Evolutionary conservation across 352 stramenopile species (phyloP).

Genomic region (Phytophthora cactorum): DNA sequence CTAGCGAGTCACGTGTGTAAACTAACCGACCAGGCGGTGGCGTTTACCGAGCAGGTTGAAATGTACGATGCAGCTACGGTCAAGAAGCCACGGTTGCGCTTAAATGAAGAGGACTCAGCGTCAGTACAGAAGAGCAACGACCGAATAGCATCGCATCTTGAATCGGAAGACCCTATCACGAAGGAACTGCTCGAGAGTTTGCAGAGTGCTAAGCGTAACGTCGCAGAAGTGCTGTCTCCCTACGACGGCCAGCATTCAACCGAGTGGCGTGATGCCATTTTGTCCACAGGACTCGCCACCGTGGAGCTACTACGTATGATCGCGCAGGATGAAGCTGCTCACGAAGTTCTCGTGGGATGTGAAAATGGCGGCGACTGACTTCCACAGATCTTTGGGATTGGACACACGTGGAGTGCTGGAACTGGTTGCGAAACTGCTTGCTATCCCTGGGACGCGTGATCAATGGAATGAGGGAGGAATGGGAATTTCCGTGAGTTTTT

Average conservation of each 20-base stretch:
- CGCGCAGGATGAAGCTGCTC: slow-evolving; percentile 10
- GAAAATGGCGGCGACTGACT: background rate
- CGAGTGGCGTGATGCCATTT: slow-evolving; percentile 22
- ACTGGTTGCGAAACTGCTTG: too few species aligned
- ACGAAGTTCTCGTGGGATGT: slow-evolving; percentile 1
- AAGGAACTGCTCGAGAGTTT: slow-evolving; percentile 20
- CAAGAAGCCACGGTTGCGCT: slow-evolving; percentile 44
- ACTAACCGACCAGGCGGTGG: slow-evolving; percentile 27
- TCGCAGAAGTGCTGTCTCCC: slow-evolving; percentile 7
- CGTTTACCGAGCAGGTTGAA: slow-evolving; percentile 48
- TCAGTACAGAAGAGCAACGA: background rate
- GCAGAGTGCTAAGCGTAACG: slow-evolving; percentile 7
- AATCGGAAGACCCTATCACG: background rate
- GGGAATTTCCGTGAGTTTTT: too few species aligned
- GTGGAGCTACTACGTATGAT: slow-evolving; percentile 24
- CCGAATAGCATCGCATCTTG: background rate
- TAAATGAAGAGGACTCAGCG: background rate
- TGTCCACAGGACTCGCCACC: slow-evolving; percentile 11
- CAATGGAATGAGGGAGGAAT: too few species aligned
- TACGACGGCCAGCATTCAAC: slow-evolving; percentile 18
- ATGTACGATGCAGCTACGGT: slow-evolving; percentile 48
- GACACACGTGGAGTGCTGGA: background rate
- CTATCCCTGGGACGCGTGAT: too few species aligned
- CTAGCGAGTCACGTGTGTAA: slow-evolving; percentile 21
- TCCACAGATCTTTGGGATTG: background rate